phyloP scores from a whole-genome alignment of 192 early-diverging fungal species.

The Coemansia sp. region DNA sequence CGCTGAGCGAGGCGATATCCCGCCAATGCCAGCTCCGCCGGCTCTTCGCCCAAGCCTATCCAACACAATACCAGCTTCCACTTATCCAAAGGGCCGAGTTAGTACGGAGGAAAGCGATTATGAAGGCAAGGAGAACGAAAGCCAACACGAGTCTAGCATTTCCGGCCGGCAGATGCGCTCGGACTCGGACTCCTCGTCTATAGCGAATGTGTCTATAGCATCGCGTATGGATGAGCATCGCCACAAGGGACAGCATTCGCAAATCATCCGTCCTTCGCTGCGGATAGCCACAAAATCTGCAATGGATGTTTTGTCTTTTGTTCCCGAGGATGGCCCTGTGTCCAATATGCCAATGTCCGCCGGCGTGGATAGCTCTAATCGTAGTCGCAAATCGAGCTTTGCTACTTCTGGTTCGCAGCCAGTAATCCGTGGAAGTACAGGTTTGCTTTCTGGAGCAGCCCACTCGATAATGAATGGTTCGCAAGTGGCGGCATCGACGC shows the following conservation, averaged over 20 bases:
- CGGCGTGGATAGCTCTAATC: slow-evolving; percentile 22
- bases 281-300: slow-evolving; percentile 43
- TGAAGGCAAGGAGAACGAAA: slow-evolving; percentile 4
- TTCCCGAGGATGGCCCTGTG: slow-evolving; percentile 29
- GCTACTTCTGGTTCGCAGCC: slow-evolving; percentile 33
- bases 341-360: slow-evolving; percentile 32
- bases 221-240: slow-evolving; percentile 34
- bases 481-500: neutral
- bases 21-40: slow-evolving; percentile 54
- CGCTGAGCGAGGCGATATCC: slow-evolving; percentile 49
- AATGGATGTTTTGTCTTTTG: slow-evolving; percentile 35
- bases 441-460: slow-evolving; percentile 8
- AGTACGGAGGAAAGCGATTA: slow-evolving; percentile 7
- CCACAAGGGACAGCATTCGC: slow-evolving; percentile 29
- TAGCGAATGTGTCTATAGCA: slow-evolving; percentile 8
- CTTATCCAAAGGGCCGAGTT: slow-evolving; percentile 3
- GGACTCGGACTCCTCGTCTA: slow-evolving; percentile 24
- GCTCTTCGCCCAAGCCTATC: slow-evolving; percentile 42
- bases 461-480: slow-evolving; percentile 4
- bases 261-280: slow-evolving; percentile 30
- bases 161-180: slow-evolving; percentile 14
- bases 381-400: slow-evolving; percentile 52
- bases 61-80: neutral
- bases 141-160: neutral
- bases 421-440: slow-evolving; percentile 6